Evolutionary conservation across 2,329 filamentous ascomycete genomes (phyloP).

Genomic region (Diaporthe caulivora): DNA sequence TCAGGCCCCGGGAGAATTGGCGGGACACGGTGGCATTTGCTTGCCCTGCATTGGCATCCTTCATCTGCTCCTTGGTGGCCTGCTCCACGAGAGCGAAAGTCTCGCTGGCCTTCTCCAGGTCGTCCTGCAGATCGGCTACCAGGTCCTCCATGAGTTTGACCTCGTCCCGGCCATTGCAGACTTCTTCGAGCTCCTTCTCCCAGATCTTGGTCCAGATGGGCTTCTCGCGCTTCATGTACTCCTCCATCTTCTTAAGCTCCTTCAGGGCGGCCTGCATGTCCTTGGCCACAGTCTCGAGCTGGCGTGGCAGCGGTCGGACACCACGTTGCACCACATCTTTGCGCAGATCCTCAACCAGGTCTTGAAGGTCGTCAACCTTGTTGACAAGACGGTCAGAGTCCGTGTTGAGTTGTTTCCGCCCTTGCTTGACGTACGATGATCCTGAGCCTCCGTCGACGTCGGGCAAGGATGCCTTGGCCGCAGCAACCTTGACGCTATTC

Average conservation of each 20-base stretch:
- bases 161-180: constrained; percentile 95
- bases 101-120: constrained; percentile 92
- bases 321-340: constrained; percentile 96
- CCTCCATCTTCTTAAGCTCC: constrained; percentile 94
- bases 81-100: constrained; percentile 97
- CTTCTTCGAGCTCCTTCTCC: constrained; percentile 96
- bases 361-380: constrained; percentile 96
- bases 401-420: constrained; percentile 86
- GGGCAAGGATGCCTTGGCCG: constrained; percentile 78
- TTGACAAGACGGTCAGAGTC: constrained; percentile 93
- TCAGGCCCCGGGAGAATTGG: constrained; percentile 68
- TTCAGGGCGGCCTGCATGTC: constrained; percentile 85
- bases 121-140: constrained; percentile 90
- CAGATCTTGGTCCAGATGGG: constrained; percentile 99
- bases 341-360: constrained; percentile 93
- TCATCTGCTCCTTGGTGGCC: constrained; percentile 97
- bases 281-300: constrained; percentile 89
- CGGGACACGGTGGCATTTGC: constrained; percentile 59
- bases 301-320: constrained; percentile 88
- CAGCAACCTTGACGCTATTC: constrained; percentile 80
- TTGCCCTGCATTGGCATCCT: constrained; percentile 71
- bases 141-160: constrained; percentile 97
- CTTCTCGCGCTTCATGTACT: constrained; percentile 91
- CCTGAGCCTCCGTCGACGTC: constrained; percentile 82
- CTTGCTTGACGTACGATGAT: constrained; percentile 84